Evolutionary conservation across 208 protist genomes (phyloP), one percentile per base, ranked within the genome.

Genomic region (Crithidia brevicula): DNA sequence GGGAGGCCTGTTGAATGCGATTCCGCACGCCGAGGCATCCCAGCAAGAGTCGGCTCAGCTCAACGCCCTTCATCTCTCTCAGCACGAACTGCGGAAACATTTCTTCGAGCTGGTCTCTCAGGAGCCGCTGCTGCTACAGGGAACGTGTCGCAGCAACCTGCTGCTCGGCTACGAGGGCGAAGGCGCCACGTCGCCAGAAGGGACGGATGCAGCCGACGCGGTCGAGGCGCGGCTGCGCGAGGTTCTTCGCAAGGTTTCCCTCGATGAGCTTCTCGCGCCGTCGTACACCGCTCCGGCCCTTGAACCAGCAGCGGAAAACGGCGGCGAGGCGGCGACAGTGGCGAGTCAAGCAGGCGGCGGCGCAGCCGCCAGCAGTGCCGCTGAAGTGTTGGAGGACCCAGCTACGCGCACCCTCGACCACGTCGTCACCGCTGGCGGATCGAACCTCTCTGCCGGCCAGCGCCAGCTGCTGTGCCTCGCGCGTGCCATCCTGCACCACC

Each of bases 61-160:
- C 33, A 74, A 74, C 53, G 60, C 69, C 23, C 40, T 74, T 0
- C 25, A 51, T 10, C 59, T 74, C 20, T 34, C 59, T 5, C 69
- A 57, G 61, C 67, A 54, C 42, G 63, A 30, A n/a, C 69, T 99
- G 23, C 88, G 99, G 28, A 82, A 70, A 47, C 40, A 66, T 27
- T 85, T 83, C 46, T 88, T 99, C 27, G 69, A 94, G 45, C 98
- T 99, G 43, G 99, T 99, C 64, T 98, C 98, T 20, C 99, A 99
- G 88, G 97, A 99, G 65, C 98, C 98, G 27, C 70, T 99, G 23
- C 77, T 99, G 27, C 95, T 99, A 56, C 70, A 85, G 8, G 98
- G 98, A 66, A 97, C 98, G 28, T 70, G 98, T 4, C 81, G 98
- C 63, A 87, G 66, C 27, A 99, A 99, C 82, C 71, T 99, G 56